phyloP scores from a whole-genome alignment of 768 basidiomycete species.

The Melanogaster broomeanus region DNA sequence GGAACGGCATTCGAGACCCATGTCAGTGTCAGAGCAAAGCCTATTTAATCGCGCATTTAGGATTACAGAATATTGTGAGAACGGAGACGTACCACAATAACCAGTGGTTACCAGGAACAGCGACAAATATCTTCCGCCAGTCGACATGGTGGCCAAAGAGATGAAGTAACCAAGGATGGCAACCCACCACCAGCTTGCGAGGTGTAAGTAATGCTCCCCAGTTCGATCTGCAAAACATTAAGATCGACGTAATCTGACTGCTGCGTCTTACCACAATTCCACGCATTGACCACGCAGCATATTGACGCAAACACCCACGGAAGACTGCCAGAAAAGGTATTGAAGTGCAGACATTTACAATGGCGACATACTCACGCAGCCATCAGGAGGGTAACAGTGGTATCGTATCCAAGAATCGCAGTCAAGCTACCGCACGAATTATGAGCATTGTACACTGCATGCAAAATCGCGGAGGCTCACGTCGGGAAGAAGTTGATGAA shows the following conservation, averaged over 20 bases:
- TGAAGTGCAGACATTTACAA: neutral
- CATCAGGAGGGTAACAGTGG: constrained; percentile 58
- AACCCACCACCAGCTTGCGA: constrained; percentile 56
- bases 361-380: constrained; percentile 48
- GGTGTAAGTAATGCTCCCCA: constrained; percentile 70
- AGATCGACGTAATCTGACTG: neutral
- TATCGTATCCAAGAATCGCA: constrained; percentile 54
- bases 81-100: constrained; percentile 38
- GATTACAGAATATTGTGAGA: neutral
- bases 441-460: neutral
- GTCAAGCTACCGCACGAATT: constrained; percentile 43
- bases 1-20: constrained; percentile 67
- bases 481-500: constrained; percentile 64
- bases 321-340: constrained; percentile 43
- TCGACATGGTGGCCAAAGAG: constrained; percentile 49
- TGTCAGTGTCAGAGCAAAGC: constrained; percentile 47
- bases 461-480: constrained; percentile 28
- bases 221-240: constrained; percentile 43
- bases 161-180: constrained; percentile 63
- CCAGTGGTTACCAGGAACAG: constrained; percentile 67
- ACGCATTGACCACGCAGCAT: constrained; percentile 51
- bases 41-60: constrained; percentile 18
- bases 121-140: constrained; percentile 56
- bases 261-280: constrained; percentile 45
- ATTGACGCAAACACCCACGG: constrained; percentile 62